Evolutionary conservation across 345 rosid species (phyloP).

Genomic region (rapeseed (Brassica napus)): DNA sequence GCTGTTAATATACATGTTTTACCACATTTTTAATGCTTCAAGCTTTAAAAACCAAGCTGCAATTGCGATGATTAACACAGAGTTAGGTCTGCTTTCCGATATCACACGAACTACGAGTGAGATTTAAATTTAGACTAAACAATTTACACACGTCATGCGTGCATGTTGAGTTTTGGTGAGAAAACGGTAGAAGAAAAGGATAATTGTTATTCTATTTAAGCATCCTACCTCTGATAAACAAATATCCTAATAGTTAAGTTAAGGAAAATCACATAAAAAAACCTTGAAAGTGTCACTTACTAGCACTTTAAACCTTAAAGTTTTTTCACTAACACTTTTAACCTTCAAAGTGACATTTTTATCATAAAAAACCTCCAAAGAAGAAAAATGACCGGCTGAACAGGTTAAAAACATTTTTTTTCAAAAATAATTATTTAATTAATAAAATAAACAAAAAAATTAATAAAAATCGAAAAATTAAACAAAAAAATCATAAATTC

Average conservation of each 20-base stretch:
- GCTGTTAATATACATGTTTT: constrained; percentile 14
- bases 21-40: constrained; percentile 1
- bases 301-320: too few relatives aligned
- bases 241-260: background rate
- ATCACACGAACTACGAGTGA: constrained; percentile 17
- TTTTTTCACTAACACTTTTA: too few relatives aligned
- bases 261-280: background rate
- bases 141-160: background rate
- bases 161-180: constrained; percentile 10
- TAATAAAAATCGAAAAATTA: too few relatives aligned
- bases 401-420: too few relatives aligned
- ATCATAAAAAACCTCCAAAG: too few relatives aligned
- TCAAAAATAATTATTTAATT: too few relatives aligned
- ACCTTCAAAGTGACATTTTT: too few relatives aligned
- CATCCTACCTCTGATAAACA: background rate
- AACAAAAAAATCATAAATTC: too few relatives aligned
- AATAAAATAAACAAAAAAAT: too few relatives aligned
- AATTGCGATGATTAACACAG: constrained; percentile 19
- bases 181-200: constrained; percentile 22
- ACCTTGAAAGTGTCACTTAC: too few relatives aligned
- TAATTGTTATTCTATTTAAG: background rate
- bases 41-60: constrained; percentile 8
- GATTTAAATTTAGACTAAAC: constrained; percentile 18
- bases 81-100: constrained; percentile 22
- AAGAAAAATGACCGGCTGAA: too few relatives aligned